Percentiles rank a stretch among this genome's conserved stretches.
Evolutionary conservation across 202 grass and related monocot genomes (phyloP).

Genomic region (Panicum hallii): DNA sequence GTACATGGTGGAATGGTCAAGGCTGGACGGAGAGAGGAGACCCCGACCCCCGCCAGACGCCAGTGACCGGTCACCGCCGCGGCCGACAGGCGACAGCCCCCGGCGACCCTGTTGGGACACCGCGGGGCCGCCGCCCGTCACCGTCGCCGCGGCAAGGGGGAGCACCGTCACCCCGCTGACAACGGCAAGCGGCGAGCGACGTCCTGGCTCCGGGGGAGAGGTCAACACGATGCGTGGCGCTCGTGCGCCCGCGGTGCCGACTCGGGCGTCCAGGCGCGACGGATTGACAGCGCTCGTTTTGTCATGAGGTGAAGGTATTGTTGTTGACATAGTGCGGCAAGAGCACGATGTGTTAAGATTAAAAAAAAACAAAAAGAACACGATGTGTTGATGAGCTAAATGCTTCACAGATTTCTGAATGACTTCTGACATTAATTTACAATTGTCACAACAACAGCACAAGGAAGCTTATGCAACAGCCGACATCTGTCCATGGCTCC

Average conservation of each 20-base stretch:
- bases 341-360: background rate
- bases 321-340: background rate
- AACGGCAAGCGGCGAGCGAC: slow-evolving; percentile 3
- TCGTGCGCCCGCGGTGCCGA: slow-evolving; percentile 6
- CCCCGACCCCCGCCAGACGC: background rate
- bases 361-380: background rate
- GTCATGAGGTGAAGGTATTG: background rate
- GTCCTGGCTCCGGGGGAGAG: background rate
- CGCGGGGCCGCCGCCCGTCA: slow-evolving; percentile 18
- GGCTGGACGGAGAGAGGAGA: background rate
- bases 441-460: slow-evolving; percentile 41
- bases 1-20: background rate
- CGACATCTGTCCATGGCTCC: background rate
- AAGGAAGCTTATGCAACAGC: background rate
- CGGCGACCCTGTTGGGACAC: slow-evolving; percentile 35
- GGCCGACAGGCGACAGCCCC: background rate
- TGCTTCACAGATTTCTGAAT: background rate
- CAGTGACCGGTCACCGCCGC: background rate
- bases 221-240: background rate
- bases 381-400: background rate
- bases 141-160: background rate
- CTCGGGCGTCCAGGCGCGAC: background rate
- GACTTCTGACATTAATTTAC: slow-evolving; percentile 58
- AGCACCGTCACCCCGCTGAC: slow-evolving; percentile 30
- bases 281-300: background rate